These are phyloP conservation scores for Gossypium anomalum DNA, from an alignment of 345 rosid species.

Conservation along the genomic window DNA sequence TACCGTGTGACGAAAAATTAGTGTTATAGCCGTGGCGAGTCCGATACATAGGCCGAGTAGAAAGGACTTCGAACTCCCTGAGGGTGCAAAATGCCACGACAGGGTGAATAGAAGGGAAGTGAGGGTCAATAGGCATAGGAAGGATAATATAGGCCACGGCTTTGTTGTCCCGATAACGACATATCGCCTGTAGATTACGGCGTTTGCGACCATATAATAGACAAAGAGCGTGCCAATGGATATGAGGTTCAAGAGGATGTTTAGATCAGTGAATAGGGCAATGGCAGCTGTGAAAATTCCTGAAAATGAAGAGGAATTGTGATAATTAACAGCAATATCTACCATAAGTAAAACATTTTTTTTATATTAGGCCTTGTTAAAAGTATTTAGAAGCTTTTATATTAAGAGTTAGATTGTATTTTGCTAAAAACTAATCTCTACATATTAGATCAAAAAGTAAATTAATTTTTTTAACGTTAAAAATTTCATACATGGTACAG, in stretches of 20 bases:
- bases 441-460: too few species aligned
- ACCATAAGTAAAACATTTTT: too few species aligned
- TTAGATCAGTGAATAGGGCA: constrained; percentile 72
- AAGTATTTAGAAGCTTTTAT: too few species aligned
- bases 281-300: constrained; percentile 79
- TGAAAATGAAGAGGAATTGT: constrained; percentile 23
- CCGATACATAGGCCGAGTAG: constrained; percentile 42
- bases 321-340: too few species aligned
- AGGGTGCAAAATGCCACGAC: constrained; percentile 56
- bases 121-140: constrained; percentile 52
- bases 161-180: constrained; percentile 51
- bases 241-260: constrained; percentile 67
- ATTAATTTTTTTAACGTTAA: too few species aligned
- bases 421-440: too few species aligned
- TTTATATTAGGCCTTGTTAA: too few species aligned
- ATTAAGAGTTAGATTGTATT: too few species aligned
- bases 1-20: constrained; percentile 46
- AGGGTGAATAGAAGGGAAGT: constrained; percentile 61
- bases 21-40: constrained; percentile 40
- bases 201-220: constrained; percentile 92
- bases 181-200: constrained; percentile 72
- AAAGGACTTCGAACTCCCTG: constrained; percentile 46
- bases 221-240: constrained; percentile 90
- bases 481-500: too few species aligned
- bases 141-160: constrained; percentile 76